Base-by-base conservation (phyloP, 2,329 filamentous ascomycete genomes). In the Colletotrichum tropicicola region DNA sequence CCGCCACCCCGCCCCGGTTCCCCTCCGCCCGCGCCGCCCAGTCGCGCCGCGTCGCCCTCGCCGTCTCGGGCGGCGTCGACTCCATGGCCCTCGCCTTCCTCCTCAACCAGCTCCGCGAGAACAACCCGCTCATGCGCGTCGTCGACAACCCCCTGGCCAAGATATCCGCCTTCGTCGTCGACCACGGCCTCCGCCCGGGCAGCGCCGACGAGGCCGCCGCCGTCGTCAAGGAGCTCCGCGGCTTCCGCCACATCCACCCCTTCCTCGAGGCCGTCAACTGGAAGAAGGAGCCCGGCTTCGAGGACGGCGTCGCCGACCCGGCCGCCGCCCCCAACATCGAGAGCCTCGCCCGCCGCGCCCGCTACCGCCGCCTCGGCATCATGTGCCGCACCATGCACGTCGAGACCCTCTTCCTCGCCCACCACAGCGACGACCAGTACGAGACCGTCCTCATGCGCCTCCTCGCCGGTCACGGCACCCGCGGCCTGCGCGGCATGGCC, bases 31-130 rank as follows among this genome's bases (percentile, higher is more conserved):
- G 77, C 43, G 70, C 69, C 39, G 71, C 73, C 12, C 68, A 69
- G 43, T 72, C 74, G 27, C 79, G 81, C 62, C 75, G 73, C 7
- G 78, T 87, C 69, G 91, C 86, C 57, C 81, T 98, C 64, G 96
- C 94, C 15, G 83, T 98, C 66, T 98, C 94, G 73, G 96, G 96
- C 23, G 96, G 96, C 7, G 92, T 96, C 39, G 96, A 99, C 77
- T 98, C 95, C n/a, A 99, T 98, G 94, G 95, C 95, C 27, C 83
- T 99, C 65, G 93, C 94, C 59, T 89, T 83, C 65, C 85, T 98
- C 35, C 92, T 92, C 74, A 84, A 83, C 51, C 77, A 81, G 47
- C 71, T 85, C 35, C 77, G 78, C 37, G 74, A 66, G 3, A 65
- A 67, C 3, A 72, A 80, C 47, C 72, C 72, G 2, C 63, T 69